phyloP scores from a whole-genome alignment of 2,329 filamentous ascomycete species.

The Ophiostoma montium region DNA sequence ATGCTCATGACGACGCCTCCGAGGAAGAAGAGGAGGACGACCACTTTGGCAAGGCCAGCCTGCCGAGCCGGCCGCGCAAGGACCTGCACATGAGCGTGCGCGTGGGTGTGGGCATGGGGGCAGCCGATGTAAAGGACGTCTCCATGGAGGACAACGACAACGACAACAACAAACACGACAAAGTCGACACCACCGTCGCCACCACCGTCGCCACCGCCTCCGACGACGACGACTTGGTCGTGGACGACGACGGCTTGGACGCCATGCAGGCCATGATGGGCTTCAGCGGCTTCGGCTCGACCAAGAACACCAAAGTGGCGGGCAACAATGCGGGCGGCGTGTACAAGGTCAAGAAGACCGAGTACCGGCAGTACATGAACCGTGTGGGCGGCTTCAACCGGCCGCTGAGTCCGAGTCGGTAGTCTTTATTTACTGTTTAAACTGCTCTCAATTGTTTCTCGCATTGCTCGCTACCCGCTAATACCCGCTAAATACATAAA shows the following conservation, averaged over 20 bases:
- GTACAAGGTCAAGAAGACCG: constrained; percentile 82
- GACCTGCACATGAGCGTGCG: neutral
- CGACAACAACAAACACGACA: neutral
- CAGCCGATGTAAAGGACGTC: neutral
- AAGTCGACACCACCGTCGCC: no score
- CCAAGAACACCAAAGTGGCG: constrained; percentile 75
- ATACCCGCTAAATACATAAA: no score
- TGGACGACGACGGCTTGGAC: constrained; percentile 52
- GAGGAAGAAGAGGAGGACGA: neutral
- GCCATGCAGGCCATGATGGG: constrained; percentile 82
- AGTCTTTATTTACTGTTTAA: no score
- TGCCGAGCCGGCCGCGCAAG: neutral
- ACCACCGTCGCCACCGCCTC: no score
- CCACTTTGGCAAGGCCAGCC: neutral
- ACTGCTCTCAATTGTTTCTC: no score
- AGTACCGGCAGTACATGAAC: constrained; percentile 97
- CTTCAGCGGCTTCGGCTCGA: constrained; percentile 71
- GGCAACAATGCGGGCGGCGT: constrained; percentile 78
- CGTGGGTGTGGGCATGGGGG: no score
- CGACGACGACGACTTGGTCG: constrained; percentile 37
- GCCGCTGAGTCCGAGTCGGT: constrained; percentile 48
- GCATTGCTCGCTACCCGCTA: no score
- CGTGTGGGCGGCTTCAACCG: constrained; percentile 69
- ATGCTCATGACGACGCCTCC: neutral
- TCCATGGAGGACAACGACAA: neutral